Evolutionary conservation across 2,329 filamentous ascomycete genomes (phyloP), one percentile per base, ranked within the genome.

Genomic region (Akanthomyces dipterigenus): DNA sequence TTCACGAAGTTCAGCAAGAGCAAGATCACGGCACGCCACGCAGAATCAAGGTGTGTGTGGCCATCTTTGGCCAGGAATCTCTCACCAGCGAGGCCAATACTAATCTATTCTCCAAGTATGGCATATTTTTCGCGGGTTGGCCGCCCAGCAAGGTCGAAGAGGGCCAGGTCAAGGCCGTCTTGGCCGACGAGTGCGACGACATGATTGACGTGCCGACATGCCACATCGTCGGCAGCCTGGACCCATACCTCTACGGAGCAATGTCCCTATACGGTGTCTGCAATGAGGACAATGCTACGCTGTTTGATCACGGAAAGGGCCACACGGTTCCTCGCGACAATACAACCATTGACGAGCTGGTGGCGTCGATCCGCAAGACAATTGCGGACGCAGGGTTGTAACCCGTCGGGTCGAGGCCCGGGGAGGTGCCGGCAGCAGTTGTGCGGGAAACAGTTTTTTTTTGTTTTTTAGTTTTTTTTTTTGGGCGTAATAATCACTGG

Each of bases 271-370:
- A 82, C 71, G 84, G 85, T 65, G 77, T 86, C 26, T 88, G 84
- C 64, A 81, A 87, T 51, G 78, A 78, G 0, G 84, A 87, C 62
- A 80, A 74, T 1, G 84, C 84, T 0, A 76, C 78, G 38, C 75
- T 88, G n/a, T 87, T 87, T 63, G 85, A 88, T 65, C 84, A 87
- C 64, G 85, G 83, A 5, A 86, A 86, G 66, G 85, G 85, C 0
- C 85, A 88, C 67, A 86, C 82, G 0, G 73, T 88, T 5, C 85
- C 85, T 0, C 74, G 83, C 63, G 81, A 83, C 60, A 75, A 74
- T 59, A 74, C 73, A 16, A 79, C 78, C 0, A 75, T 82, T 59
- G 74, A 75, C 64, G 79, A 82, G 64, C 69, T 82, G 16, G 75
- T 57, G 11, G 55, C 34, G 36, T 51, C 61, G 6, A 63, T 75